phyloP scores from a whole-genome alignment of 768 basidiomycete genomes.

The Amanita thiersii region DNA sequence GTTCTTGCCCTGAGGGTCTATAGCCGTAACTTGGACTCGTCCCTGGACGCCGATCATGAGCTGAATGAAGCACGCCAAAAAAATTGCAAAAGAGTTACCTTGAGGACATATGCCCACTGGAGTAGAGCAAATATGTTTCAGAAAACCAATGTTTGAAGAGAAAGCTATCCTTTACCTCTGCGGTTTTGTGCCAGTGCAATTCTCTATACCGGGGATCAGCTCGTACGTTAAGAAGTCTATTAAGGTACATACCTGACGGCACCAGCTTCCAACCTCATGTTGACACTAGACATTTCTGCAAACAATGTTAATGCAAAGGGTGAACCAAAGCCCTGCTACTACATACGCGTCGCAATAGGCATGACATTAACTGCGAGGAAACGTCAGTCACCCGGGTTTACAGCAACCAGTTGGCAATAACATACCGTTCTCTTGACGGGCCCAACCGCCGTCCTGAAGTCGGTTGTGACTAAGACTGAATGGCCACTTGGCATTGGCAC shows the following conservation, averaged over 20 bases:
- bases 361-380: slow-evolving; percentile 28
- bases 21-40: slow-evolving; percentile 36
- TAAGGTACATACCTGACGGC: slow-evolving; percentile 30
- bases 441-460: slow-evolving; percentile 54
- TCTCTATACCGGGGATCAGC: slow-evolving; percentile 25
- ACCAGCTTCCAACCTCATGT: slow-evolving; percentile 44
- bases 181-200: slow-evolving; percentile 46
- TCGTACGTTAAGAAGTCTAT: too few relatives aligned
- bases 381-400: not conserved
- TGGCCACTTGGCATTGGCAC: slow-evolving; percentile 48
- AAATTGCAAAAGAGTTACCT: slow-evolving; percentile 18
- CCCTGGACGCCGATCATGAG: slow-evolving; percentile 22
- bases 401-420: not conserved
- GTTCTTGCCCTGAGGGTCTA: slow-evolving; percentile 40
- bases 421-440: slow-evolving; percentile 45
- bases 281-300: slow-evolving; percentile 34
- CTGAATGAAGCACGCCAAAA: not conserved
- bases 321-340: not conserved
- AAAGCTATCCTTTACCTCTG: slow-evolving; percentile 23
- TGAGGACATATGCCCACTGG: slow-evolving; percentile 48
- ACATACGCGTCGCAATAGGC: slow-evolving; percentile 41
- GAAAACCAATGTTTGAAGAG: not conserved
- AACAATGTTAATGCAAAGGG: not conserved
- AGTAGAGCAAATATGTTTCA: slow-evolving; percentile 6
- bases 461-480: slow-evolving; percentile 48